Base-by-base conservation (phyloP, 176 grass and related monocot genomes). In the Zizania latifolia region DNA sequence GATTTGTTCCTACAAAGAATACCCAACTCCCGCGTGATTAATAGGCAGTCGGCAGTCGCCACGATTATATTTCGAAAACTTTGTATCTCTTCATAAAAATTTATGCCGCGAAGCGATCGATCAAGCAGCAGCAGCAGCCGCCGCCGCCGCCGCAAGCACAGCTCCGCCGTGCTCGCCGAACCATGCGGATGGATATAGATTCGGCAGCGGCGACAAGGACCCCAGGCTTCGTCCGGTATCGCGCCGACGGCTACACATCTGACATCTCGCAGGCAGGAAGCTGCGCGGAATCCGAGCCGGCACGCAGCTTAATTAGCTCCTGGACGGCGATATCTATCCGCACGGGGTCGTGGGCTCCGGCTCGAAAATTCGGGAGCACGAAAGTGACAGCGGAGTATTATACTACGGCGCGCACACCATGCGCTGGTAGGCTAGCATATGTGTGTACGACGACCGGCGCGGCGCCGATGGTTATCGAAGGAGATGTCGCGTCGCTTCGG, bases 221-320 rank as follows among this genome's bases (percentile, higher is more conserved):
- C 21, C 5, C 13, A 8, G 19, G 24, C 34, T 31, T 9, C 11
- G 14, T n/a, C 9, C 4, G 35, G 34, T 9, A 16, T 23, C 55
- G 8, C 12, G 51, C 37, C 6, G n/a, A 68, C 14, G 46, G 26
- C 48, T 22, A 53, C 48, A 22, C n/a, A n/a, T n/a, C n/a, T n/a
- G n/a, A n/a, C n/a, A n/a, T n/a, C n/a, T n/a, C n/a, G n/a, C n/a
- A n/a, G 46, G 21, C 19, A 46, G 51, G 81, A 83, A 83, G 63
- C 81, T 76, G 39, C 81, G 39, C 0, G 27, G 81, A 83, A 83
- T 76, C 48, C 11, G 45, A 36, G 11, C 10, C 51, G n/a, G n/a
- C 51, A 17, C 12, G 17, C 16, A 7, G 15, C 44, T 48, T 48
- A 48, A 48, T 21, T n/a, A n/a, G n/a, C n/a, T 72, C 72, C 58